Conservation (phyloP, 805 yeast species). For the Candida golubevii region DNA sequence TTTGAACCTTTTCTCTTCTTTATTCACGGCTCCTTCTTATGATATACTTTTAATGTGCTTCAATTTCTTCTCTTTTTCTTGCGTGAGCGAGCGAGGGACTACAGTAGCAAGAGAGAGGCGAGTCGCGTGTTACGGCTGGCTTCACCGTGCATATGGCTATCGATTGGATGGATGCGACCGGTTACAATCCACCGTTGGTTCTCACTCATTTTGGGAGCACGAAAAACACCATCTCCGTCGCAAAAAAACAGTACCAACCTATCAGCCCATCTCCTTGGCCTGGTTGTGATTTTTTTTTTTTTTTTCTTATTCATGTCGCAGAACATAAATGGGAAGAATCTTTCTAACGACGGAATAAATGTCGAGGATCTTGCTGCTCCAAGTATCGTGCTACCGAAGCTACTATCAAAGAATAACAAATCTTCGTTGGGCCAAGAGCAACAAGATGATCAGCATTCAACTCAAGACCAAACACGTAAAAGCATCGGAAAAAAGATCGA, state of each 20-base stretch:
- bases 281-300: too few species aligned
- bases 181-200: slow-evolving; percentile 6
- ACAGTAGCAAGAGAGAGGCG: too few species aligned
- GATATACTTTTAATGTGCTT: too few species aligned
- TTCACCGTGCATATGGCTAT: not conserved
- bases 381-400: slow-evolving; percentile 8
- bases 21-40: too few species aligned
- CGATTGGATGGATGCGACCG: slow-evolving; percentile 5
- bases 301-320: slow-evolving; percentile 1
- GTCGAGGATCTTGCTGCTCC: slow-evolving; percentile 7
- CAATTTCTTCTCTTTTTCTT: too few species aligned
- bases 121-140: not conserved
- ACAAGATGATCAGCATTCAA: not conserved
- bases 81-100: too few species aligned
- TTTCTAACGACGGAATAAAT: slow-evolving; percentile 4
- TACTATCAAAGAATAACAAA: not conserved
- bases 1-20: too few species aligned
- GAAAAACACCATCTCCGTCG: not conserved
- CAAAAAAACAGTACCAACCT: not conserved
- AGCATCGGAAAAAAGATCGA: slow-evolving; percentile 30
- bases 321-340: not conserved
- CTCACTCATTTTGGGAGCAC: not conserved
- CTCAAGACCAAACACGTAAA: slow-evolving; percentile 12
- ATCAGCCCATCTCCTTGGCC: not conserved
- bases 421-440: slow-evolving; percentile 3